Percentiles rank a stretch among this genome's conserved stretches.
Evolutionary conservation across 805 yeast species (phyloP).

Genomic region (Teunomyces pallodes): DNA sequence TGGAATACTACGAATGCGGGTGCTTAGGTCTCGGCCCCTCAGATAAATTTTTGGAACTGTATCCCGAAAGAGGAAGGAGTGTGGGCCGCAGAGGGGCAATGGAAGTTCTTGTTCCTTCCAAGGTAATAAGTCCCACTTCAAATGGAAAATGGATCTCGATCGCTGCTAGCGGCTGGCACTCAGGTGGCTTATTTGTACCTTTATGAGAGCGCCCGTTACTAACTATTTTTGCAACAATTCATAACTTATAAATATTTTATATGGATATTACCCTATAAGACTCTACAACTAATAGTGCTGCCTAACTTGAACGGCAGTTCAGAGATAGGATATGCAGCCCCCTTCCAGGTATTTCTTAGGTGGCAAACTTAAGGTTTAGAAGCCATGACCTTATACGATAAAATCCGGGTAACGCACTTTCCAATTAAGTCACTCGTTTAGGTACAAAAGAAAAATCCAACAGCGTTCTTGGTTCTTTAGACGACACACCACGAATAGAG

Average conservation of each 20-base stretch:
- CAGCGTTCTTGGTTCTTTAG: not conserved
- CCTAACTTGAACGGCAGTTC: not conserved
- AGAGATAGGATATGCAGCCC: not conserved
- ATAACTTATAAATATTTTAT: not conserved
- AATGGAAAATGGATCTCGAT: conserved; percentile 53
- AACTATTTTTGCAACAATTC: not conserved
- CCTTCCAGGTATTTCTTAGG: not conserved
- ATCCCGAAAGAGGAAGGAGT: conserved; percentile 16
- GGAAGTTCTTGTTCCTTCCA: conserved; percentile 16
- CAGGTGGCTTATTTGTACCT: conserved; percentile 52
- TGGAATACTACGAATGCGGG: conserved; percentile 61
- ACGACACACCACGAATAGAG: not conserved
- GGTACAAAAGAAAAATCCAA: conserved; percentile 5
- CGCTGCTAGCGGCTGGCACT: conserved; percentile 81
- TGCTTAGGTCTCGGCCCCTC: conserved; percentile 60
- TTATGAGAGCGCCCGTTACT: not conserved
- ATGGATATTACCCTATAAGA: not conserved
- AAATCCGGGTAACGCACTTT: not conserved
- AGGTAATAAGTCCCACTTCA: conserved; percentile 38
- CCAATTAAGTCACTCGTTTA: not conserved
- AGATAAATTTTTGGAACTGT: conserved; percentile 7
- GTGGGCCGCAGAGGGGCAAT: conserved; percentile 32
- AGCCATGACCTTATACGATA: not conserved
- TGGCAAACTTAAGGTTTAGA: not conserved
- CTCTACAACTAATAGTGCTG: not conserved